Conservation (phyloP, 1,139 yeast genomes). For the Scheffersomyces illinoinensis region DNA sequence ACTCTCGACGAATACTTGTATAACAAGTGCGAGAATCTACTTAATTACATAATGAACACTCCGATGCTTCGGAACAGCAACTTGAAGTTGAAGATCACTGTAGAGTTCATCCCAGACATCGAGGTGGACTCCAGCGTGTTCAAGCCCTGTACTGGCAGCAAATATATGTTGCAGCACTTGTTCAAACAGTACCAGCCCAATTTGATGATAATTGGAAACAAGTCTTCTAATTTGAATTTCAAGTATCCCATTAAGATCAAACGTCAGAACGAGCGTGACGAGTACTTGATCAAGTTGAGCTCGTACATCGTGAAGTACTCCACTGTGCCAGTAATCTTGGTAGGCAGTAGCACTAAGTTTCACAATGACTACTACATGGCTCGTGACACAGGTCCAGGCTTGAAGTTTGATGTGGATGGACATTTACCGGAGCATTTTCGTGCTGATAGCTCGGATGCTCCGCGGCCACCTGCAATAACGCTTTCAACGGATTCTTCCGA, state of each 20-base stretch:
- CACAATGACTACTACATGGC: constrained; percentile 11
- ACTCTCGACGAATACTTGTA: constrained; percentile 32
- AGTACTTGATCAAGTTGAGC: constrained; percentile 37
- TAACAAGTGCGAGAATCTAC: constrained; percentile 39
- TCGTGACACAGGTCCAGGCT: constrained; percentile 5
- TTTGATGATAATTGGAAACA: constrained; percentile 35
- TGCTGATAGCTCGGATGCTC: not conserved
- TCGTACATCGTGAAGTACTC: constrained; percentile 44
- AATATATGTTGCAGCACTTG: constrained; percentile 37
- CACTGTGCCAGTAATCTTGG: constrained; percentile 41
- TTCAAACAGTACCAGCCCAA: constrained; percentile 46
- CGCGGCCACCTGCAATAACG: constrained; percentile 1
- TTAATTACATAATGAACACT: constrained; percentile 38
- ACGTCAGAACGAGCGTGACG: constrained; percentile 18
- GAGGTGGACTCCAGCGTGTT: constrained; percentile 3
- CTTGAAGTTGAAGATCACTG: constrained; percentile 49
- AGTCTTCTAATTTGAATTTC: constrained; percentile 43
- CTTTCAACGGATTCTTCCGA: constrained; percentile 3
- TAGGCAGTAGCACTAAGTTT: constrained; percentile 28
- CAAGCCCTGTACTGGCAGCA: constrained; percentile 23
- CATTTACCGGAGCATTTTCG: not conserved
- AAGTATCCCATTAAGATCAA: constrained; percentile 40
- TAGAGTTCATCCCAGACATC: constrained; percentile 47
- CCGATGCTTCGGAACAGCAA: constrained; percentile 20
- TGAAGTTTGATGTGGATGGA: constrained; percentile 9